These are phyloP conservation scores for Phytopythium helicoides DNA, from an alignment of 352 stramenopile genomes.

Conservation along the genomic window DNA sequence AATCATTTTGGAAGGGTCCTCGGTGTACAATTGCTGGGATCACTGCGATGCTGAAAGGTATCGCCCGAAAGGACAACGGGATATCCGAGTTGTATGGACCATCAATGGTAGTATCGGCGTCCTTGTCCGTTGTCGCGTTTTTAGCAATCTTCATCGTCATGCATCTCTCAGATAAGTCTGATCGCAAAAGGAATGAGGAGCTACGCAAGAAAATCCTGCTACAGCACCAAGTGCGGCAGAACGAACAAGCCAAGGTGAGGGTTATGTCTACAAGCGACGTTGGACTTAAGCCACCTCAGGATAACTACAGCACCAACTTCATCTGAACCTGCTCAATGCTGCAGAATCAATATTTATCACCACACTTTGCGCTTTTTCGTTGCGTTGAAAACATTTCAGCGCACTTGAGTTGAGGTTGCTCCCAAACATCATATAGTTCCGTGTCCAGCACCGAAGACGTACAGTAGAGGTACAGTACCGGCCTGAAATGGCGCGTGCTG, in stretches of 20 bases:
- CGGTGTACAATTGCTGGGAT: conserved; percentile 17
- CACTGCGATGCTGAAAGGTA: conserved; percentile 7
- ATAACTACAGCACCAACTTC: conserved; percentile 27
- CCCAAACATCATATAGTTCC: too few relatives aligned
- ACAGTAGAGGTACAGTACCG: too few relatives aligned
- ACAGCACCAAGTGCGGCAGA: conserved; percentile 10
- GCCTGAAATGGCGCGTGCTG: too few relatives aligned
- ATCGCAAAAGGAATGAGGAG: conserved; percentile 16
- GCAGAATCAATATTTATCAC: too few relatives aligned
- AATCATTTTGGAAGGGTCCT: conserved; percentile 28
- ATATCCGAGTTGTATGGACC: conserved; percentile 20
- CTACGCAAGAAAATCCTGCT: conserved; percentile 4
- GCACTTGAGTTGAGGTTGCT: too few relatives aligned
- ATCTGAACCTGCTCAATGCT: too few relatives aligned
- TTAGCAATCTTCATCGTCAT: conserved; percentile 18
- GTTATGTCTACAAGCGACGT: conserved; percentile 17
- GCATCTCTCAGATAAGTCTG: conserved; percentile 15
- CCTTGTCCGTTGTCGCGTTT: conserved; percentile 18
- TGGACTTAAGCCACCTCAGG: conserved; percentile 16
- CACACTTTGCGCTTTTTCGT: too few relatives aligned
- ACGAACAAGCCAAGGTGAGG: conserved; percentile 16
- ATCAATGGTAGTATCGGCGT: conserved; percentile 19
- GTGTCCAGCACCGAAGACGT: too few relatives aligned
- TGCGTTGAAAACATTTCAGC: too few relatives aligned
- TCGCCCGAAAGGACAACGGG: neutral